phyloP scores from a whole-genome alignment of 2,329 filamentous ascomycete genomes.

The Alternaria gansuensis region DNA sequence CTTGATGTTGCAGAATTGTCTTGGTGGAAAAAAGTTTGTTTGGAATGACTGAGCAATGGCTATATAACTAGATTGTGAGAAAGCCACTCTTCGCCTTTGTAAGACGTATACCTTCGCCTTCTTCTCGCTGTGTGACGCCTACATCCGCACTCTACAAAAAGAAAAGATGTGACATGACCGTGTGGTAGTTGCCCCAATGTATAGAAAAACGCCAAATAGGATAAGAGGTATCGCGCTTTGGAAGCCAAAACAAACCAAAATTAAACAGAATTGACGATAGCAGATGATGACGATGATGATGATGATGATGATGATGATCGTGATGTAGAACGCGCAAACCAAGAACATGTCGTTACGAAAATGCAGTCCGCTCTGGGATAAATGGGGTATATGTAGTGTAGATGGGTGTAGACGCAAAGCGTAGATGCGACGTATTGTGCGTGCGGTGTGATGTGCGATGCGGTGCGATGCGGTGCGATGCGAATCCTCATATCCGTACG shows the following conservation, averaged over 20 bases:
- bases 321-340: constrained; percentile 1
- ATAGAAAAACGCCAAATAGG: background rate
- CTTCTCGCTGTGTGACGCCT: too few species aligned
- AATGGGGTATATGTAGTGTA: constrained; percentile 15
- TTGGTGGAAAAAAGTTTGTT: too few species aligned
- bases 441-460: background rate
- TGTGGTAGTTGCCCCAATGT: too few species aligned
- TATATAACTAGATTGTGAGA: too few species aligned
- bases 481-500: constrained; percentile 33
- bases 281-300: background rate
- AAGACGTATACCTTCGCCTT: too few species aligned
- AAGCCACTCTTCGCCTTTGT: too few species aligned
- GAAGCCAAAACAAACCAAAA: background rate
- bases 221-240: background rate
- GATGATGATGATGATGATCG: background rate
- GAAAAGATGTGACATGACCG: too few species aligned
- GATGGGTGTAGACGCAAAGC: background rate
- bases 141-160: too few species aligned
- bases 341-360: constrained; percentile 11
- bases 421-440: background rate
- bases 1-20: too few species aligned
- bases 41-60: too few species aligned
- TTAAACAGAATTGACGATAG: background rate
- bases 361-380: constrained; percentile 5
- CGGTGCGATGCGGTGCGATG: background rate